Evolutionary conservation across 2,329 filamentous ascomycete species (phyloP).

Genomic region (Trichoderma sp.): DNA sequence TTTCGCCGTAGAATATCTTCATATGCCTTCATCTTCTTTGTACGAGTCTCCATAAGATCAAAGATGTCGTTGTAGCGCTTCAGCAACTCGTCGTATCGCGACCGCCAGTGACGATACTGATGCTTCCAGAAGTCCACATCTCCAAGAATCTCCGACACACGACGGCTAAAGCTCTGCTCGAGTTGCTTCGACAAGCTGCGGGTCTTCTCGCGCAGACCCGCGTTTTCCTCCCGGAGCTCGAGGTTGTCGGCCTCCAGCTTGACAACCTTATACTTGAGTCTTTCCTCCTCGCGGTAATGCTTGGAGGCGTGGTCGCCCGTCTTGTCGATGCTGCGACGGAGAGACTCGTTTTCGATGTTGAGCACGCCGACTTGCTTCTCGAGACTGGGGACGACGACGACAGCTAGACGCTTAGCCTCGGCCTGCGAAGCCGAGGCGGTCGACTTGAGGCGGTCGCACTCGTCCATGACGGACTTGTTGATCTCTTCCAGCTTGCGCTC

Average conservation of each 20-base stretch:
- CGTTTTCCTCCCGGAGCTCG: slow-evolving; percentile 35
- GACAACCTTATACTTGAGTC: slow-evolving; percentile 33
- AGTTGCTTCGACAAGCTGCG: slow-evolving; percentile 35
- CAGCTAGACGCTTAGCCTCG: slow-evolving; percentile 35
- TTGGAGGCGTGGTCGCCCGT: slow-evolving; percentile 31
- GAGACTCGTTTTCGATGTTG: slow-evolving; percentile 37
- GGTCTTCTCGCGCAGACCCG: slow-evolving; percentile 34
- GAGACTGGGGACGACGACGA: slow-evolving; percentile 36
- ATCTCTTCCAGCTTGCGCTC: slow-evolving; percentile 36
- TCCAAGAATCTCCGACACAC: slow-evolving; percentile 33
- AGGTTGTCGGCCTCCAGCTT: slow-evolving; percentile 38
- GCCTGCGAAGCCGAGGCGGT: slow-evolving; percentile 35
- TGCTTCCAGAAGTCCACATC: slow-evolving; percentile 38
- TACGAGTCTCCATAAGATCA: slow-evolving; percentile 30
- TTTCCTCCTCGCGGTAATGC: slow-evolving; percentile 33
- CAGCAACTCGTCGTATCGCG: slow-evolving; percentile 29
- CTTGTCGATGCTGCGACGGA: slow-evolving; percentile 38
- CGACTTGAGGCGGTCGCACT: slow-evolving; percentile 35
- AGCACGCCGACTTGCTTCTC: slow-evolving; percentile 38
- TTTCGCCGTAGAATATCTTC: slow-evolving; percentile 35
- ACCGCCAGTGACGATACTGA: slow-evolving; percentile 32
- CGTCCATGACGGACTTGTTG: slow-evolving; percentile 34
- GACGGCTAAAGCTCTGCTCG: slow-evolving; percentile 31
- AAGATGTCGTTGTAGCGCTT: slow-evolving; percentile 30
- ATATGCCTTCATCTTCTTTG: slow-evolving; percentile 34